Evolutionary conservation across 2,329 filamentous ascomycete genomes (phyloP), one percentile per base, ranked within the genome.

Genomic region (Capronia americana): DNA sequence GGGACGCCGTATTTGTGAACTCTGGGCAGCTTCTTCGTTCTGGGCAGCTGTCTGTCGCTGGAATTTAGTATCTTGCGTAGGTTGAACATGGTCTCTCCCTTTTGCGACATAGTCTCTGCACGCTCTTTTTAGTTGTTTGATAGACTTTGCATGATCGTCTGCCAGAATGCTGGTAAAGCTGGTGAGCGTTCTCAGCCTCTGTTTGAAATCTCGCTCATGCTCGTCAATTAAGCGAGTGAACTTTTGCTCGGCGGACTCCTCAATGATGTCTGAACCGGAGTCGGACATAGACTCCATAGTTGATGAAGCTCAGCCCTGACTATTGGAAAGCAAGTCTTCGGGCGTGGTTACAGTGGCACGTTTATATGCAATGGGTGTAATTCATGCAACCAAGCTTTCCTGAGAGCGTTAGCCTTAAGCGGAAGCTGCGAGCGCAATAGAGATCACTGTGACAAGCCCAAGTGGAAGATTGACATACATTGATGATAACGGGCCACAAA

Each of bases 141-240:
- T 55, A 17, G 60, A 55, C 34, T 56, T 56, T 6, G 50, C 32
- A 48, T 62, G 60, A 11, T 62, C 60, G 11, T 23, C 24, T n/a
- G 23, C 41, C n/a, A 62, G 24, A 5, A 56, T 55, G 10, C 46
- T 56, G 17, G 41, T 11, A n/a, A 62, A 48, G 28, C 23, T 62
- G 20, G 34, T 56, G 24, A 62, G 38, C 5, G 38, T 28, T 8
- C 20, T n/a, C 14, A 62, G 24, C 24, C 55, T 62, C 26, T 62
- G 30, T n/a, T 34, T 62, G 60, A 62, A 62, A 3, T 50, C 24
- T 26, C 17, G 20, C 1, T 62, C 60, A 38, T 62, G 60, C 17
- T 56, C 17, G 8, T 62, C 51, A 14, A 62, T 56, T 4, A 20
- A 48, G 38, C 38, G 60, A 17, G 26, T 41, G 14, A 62, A 20